Conservation (phyloP, 2,329 filamentous ascomycete species). For the Hypoxylon sp. region DNA sequence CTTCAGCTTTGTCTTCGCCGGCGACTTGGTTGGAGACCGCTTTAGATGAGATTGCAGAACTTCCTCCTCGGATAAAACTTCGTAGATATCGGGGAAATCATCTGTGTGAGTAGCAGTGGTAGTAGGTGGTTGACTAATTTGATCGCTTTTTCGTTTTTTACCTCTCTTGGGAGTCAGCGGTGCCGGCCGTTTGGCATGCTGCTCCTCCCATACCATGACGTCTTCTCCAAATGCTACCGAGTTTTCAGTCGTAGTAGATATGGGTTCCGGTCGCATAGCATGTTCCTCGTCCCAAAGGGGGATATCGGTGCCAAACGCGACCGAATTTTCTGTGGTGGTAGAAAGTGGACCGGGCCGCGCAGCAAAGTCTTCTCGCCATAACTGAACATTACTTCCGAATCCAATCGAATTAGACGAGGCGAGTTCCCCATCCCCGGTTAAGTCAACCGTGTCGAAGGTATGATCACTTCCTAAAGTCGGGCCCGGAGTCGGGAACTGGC, state of each 20-base stretch:
- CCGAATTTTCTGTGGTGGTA: constrained; percentile 46
- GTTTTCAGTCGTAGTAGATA: constrained; percentile 50
- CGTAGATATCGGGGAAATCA: constrained; percentile 69
- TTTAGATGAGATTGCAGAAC: constrained; percentile 52
- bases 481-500: constrained; percentile 46
- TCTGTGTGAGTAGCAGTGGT: constrained; percentile 53
- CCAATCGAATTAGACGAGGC: constrained; percentile 48
- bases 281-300: constrained; percentile 63
- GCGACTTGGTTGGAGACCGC: constrained; percentile 58
- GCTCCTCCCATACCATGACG: constrained; percentile 61
- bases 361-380: constrained; percentile 55
- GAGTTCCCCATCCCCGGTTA: constrained; percentile 52
- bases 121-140: constrained; percentile 57
- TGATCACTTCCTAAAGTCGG: constrained; percentile 52
- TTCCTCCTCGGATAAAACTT: constrained; percentile 56
- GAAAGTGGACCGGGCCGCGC: constrained; percentile 49
- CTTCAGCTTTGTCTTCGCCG: constrained; percentile 51
- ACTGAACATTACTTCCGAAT: constrained; percentile 46
- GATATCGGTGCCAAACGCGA: constrained; percentile 50
- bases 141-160: constrained; percentile 68
- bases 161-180: constrained; percentile 56
- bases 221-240: constrained; percentile 51
- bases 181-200: constrained; percentile 58
- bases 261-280: constrained; percentile 58
- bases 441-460: constrained; percentile 54